These are phyloP conservation scores for Scheffersomyces stambukii DNA, from an alignment of 1,139 yeast genomes.

Conservation along the genomic window DNA sequence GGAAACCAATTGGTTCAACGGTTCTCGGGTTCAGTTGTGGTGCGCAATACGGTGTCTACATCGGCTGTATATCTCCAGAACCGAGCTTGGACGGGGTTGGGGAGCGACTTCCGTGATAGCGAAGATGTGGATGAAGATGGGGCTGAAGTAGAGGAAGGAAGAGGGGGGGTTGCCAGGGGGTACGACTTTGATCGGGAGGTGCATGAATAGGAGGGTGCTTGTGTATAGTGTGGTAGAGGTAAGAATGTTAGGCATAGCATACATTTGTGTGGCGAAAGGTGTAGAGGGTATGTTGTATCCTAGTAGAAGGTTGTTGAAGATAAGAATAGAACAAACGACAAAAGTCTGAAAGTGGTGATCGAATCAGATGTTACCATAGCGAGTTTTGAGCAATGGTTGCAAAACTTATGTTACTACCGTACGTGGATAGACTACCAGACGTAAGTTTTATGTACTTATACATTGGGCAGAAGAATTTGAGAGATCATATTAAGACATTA, in stretches of 20 bases:
- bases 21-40: conserved; percentile 57
- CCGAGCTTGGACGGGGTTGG: conserved; percentile 86
- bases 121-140: conserved; percentile 45
- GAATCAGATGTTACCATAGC: too few species aligned
- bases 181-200: conserved; percentile 43
- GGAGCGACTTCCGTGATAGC: conserved; percentile 60
- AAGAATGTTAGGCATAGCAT: not conserved
- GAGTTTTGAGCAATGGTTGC: too few species aligned
- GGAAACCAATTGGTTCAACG: conserved; percentile 49
- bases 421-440: too few species aligned
- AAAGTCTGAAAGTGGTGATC: too few species aligned
- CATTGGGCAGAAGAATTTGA: too few species aligned
- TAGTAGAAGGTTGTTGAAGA: too few species aligned
- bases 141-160: conserved; percentile 76
- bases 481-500: too few species aligned
- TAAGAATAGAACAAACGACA: too few species aligned
- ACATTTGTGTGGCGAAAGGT: not conserved
- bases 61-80: conserved; percentile 75
- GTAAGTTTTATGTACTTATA: too few species aligned
- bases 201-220: too few species aligned
- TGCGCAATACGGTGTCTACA: conserved; percentile 81
- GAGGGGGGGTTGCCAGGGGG: conserved; percentile 85
- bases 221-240: not conserved
- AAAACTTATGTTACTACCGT: too few species aligned
- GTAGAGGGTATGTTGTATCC: not conserved